Conservation (phyloP, 257 asterid genomes). For the Voacanga thouarsii region DNA sequence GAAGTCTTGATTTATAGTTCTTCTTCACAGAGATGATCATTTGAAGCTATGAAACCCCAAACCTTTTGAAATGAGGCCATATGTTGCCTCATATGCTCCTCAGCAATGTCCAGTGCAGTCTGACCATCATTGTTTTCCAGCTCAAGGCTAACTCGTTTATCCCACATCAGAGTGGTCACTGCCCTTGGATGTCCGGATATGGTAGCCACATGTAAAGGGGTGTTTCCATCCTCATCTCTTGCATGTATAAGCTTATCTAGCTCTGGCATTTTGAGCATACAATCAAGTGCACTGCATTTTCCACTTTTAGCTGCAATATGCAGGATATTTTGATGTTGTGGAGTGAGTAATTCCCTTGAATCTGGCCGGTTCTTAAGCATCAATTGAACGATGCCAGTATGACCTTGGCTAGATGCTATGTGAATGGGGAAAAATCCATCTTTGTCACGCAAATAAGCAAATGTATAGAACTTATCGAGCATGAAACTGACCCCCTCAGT, state of each 20-base stretch:
- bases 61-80: constrained; percentile 43
- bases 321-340: constrained; percentile 41
- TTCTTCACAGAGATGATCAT: not conserved
- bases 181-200: constrained; percentile 40
- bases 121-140: constrained; percentile 36
- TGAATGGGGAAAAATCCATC: constrained; percentile 16
- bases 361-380: constrained; percentile 49
- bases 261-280: constrained; percentile 42
- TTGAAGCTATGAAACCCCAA: not conserved
- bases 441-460: constrained; percentile 13
- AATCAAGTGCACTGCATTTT: constrained; percentile 28
- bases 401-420: constrained; percentile 3
- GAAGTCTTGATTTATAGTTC: not conserved
- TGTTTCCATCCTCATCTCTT: constrained; percentile 47
- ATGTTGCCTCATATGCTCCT: constrained; percentile 37
- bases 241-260: constrained; percentile 44
- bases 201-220: constrained; percentile 51
- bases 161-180: constrained; percentile 33
- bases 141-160: constrained; percentile 29
- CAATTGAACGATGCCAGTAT: not conserved
- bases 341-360: constrained; percentile 37
- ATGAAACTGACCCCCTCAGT: constrained; percentile 14
- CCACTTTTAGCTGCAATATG: constrained; percentile 50
- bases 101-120: constrained; percentile 52
- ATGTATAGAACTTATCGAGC: constrained; percentile 1